Percentiles rank a stretch among this genome's conserved stretches.
Conservation (phyloP, 805 yeast genomes). For the Peterozyma xylosa region DNA sequence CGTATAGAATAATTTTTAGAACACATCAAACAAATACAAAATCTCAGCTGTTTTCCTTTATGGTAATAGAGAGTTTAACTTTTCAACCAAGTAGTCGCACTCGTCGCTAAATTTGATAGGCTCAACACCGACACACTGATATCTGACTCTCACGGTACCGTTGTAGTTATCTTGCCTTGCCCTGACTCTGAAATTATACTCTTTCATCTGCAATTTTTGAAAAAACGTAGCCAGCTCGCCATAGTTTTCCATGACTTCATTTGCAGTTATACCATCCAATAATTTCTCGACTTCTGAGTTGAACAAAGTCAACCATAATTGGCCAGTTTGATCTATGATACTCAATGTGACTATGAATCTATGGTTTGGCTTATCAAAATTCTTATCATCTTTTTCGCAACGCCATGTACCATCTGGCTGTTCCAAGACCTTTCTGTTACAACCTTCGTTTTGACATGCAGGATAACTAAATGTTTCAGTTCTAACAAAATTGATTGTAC, state of each 20-base stretch:
- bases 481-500: slow-evolving; percentile 62
- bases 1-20: background rate
- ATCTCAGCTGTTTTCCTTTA: slow-evolving; percentile 10
- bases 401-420: slow-evolving; percentile 75
- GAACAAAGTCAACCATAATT: slow-evolving; percentile 79
- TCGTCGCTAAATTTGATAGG: slow-evolving; percentile 52
- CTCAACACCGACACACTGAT: slow-evolving; percentile 50
- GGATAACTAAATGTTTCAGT: slow-evolving; percentile 82
- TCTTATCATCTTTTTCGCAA: slow-evolving; percentile 84
- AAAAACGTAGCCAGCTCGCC: slow-evolving; percentile 32
- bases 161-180: slow-evolving; percentile 83
- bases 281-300: slow-evolving; percentile 75
- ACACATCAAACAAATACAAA: background rate
- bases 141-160: slow-evolving; percentile 70
- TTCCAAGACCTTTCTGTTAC: slow-evolving; percentile 80
- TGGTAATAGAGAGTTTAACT: slow-evolving; percentile 27
- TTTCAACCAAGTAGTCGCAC: slow-evolving; percentile 46
- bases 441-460: slow-evolving; percentile 70
- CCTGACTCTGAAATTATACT: slow-evolving; percentile 66
- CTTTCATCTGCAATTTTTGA: slow-evolving; percentile 49
- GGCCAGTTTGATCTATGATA: slow-evolving; percentile 76
- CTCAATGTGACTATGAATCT: slow-evolving; percentile 75
- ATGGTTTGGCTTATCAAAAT: slow-evolving; percentile 61
- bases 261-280: slow-evolving; percentile 58
- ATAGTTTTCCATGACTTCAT: slow-evolving; percentile 41